Evolutionary conservation across 768 basidiomycete genomes (phyloP).

Genomic region (Rhodotorula toruloides): DNA sequence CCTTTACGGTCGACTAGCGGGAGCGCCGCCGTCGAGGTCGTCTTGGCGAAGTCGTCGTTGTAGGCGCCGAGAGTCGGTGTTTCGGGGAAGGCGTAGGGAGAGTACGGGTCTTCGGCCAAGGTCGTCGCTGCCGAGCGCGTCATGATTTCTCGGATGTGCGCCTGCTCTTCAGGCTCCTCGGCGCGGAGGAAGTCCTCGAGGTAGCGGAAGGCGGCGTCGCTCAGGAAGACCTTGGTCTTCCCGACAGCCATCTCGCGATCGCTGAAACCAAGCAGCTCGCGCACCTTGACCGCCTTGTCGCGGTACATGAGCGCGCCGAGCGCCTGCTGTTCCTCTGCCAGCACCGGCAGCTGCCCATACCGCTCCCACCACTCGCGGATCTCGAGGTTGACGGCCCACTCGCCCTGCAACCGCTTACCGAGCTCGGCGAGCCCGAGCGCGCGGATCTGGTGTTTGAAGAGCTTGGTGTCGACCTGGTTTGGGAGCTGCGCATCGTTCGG

Average conservation of each 20-base stretch:
- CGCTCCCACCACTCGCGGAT: slow-evolving; percentile 78
- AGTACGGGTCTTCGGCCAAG: slow-evolving; percentile 45
- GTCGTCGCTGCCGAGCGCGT: slow-evolving; percentile 53
- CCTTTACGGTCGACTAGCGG: slow-evolving; percentile 78
- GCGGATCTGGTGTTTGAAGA: slow-evolving; percentile 85
- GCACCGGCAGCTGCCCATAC: slow-evolving; percentile 60
- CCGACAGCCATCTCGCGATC: slow-evolving; percentile 77
- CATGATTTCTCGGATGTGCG: slow-evolving; percentile 65
- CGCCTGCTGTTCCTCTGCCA: slow-evolving; percentile 17
- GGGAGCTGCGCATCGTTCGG: slow-evolving; percentile 94
- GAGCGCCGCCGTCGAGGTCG: slow-evolving; percentile 61
- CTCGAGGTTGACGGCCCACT: slow-evolving; percentile 63
- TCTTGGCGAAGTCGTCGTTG: slow-evolving; percentile 27
- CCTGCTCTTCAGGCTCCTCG: slow-evolving; percentile 77
- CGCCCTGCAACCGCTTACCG: slow-evolving; percentile 58
- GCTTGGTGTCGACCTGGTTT: slow-evolving; percentile 84
- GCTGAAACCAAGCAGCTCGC: slow-evolving; percentile 50
- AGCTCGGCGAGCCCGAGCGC: slow-evolving; percentile 74
- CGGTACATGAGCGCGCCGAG: slow-evolving; percentile 35
- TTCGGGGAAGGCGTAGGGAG: slow-evolving; percentile 42
- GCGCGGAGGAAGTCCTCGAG: slow-evolving; percentile 82
- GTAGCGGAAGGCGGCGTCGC: slow-evolving; percentile 73
- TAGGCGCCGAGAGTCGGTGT: slow-evolving; percentile 32
- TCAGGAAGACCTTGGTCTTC: slow-evolving; percentile 80
- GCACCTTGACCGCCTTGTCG: slow-evolving; percentile 38